These are phyloP conservation scores for Aegilops longissima DNA, from an alignment of 176 grass and related monocot genomes.

Conservation along the genomic window DNA sequence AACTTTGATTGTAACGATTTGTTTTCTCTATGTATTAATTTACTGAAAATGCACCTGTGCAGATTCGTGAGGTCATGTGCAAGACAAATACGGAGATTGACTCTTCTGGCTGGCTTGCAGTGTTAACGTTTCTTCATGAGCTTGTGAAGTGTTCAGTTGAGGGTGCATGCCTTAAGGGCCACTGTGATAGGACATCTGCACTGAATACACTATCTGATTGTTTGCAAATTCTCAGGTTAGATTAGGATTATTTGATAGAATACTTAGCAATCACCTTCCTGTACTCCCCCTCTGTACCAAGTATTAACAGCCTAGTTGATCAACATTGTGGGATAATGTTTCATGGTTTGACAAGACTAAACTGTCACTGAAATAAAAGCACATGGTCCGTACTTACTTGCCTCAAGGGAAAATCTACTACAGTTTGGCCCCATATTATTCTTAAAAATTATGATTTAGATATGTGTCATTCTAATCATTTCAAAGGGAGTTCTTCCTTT, in stretches of 20 bases:
- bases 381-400: not conserved
- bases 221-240: constrained; percentile 82
- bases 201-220: constrained; percentile 46
- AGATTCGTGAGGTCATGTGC: constrained; percentile 73
- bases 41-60: constrained; percentile 31
- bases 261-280: not conserved
- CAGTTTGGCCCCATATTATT: not conserved
- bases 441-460: not conserved
- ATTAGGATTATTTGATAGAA: constrained; percentile 28
- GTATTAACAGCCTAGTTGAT: constrained; percentile 16
- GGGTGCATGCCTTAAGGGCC: constrained; percentile 34
- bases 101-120: constrained; percentile 45
- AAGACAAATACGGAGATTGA: constrained; percentile 67
- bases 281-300: not conserved
- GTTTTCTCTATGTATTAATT: not conserved
- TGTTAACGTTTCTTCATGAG: constrained; percentile 76
- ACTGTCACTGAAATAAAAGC: not conserved
- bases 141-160: constrained; percentile 46
- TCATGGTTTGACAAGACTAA: not conserved
- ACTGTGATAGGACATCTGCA: constrained; percentile 32
- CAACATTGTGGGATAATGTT: not conserved
- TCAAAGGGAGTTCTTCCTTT: not conserved
- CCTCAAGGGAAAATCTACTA: not conserved
- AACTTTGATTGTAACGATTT: not conserved
- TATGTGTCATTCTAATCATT: not conserved